Conservation (phyloP, 1,284 basidiomycete genomes). For the Cutaneotrichosporon cutaneum region DNA sequence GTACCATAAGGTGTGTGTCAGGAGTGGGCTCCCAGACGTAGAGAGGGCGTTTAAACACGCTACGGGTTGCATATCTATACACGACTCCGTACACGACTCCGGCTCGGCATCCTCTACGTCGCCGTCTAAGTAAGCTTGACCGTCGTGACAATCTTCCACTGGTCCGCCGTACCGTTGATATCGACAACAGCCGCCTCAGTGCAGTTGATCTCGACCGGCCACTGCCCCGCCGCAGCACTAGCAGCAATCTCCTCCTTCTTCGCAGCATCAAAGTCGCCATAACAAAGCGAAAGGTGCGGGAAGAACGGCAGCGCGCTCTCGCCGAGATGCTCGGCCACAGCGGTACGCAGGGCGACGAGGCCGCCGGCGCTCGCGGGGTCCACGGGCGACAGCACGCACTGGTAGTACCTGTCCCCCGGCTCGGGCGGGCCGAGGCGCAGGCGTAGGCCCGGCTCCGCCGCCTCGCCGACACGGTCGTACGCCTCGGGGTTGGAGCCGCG, state of each 20-base stretch:
- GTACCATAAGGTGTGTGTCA: background rate
- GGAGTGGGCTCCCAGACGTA: too few species aligned
- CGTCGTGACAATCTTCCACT: conserved; percentile 25
- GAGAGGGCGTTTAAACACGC: too few species aligned
- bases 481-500: background rate
- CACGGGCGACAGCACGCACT: conserved; percentile 41
- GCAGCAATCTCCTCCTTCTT: conserved; percentile 29
- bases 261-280: conserved; percentile 31
- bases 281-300: conserved; percentile 42
- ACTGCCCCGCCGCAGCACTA: conserved; percentile 15
- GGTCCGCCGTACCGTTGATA: conserved; percentile 16
- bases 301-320: conserved; percentile 30
- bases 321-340: conserved; percentile 1
- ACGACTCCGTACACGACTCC: too few species aligned
- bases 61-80: background rate
- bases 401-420: conserved; percentile 38
- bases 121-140: background rate
- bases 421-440: conserved; percentile 12
- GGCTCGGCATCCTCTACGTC: too few species aligned
- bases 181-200: conserved; percentile 23
- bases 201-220: conserved; percentile 11
- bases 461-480: background rate
- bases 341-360: conserved; percentile 26
- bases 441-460: background rate
- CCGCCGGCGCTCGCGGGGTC: conserved; percentile 5